These are phyloP conservation scores for Dactylellina leptospora DNA, from an alignment of 2,329 filamentous ascomycete species.

Conservation along the genomic window DNA sequence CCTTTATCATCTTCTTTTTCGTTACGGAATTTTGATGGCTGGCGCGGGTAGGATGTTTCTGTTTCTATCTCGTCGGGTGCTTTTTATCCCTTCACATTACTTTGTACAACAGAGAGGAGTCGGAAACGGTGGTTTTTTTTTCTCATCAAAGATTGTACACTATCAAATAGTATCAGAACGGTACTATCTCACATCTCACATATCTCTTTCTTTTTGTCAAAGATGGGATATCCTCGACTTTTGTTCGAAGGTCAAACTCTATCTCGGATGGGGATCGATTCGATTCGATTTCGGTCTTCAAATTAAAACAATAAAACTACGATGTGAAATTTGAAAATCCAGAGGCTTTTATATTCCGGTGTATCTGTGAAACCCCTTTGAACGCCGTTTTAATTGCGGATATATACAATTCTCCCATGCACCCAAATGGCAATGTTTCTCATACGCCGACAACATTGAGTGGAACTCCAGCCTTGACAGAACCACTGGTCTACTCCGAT, in stretches of 20 bases:
- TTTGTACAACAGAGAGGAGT: slow-evolving; percentile 20
- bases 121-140: neutral
- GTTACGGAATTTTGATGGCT: neutral
- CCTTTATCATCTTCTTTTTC: neutral
- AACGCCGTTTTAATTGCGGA: neutral
- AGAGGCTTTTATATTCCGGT: too few species aligned
- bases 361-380: neutral
- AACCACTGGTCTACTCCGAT: too few species aligned
- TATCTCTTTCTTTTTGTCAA: too few species aligned
- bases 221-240: neutral
- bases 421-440: too few species aligned
- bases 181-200: too few species aligned
- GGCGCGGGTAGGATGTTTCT: slow-evolving; percentile 3
- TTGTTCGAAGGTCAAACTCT: neutral
- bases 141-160: neutral
- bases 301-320: too few species aligned
- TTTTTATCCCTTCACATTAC: neutral
- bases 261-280: too few species aligned
- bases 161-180: too few species aligned
- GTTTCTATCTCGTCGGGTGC: neutral
- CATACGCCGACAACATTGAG: too few species aligned
- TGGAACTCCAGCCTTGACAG: too few species aligned
- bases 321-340: too few species aligned
- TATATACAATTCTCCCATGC: neutral
- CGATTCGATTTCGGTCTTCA: too few species aligned